Base-by-base conservation (phyloP, 2,329 filamentous ascomycete species). In the Alternaria tenuissima region DNA sequence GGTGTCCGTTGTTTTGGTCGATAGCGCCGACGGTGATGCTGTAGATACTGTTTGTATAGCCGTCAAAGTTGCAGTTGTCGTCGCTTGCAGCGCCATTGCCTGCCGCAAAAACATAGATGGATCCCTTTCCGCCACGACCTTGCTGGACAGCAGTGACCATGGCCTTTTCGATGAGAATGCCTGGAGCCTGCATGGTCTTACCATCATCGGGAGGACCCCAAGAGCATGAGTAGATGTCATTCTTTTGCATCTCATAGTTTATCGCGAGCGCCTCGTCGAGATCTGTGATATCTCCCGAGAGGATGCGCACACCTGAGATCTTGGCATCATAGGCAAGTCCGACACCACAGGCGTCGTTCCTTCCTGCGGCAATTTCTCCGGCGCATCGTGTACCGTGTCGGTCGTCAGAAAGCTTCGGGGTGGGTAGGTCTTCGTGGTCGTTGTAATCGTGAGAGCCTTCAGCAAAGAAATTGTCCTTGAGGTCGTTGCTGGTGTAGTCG, bases 21-120 rank as follows among this genome's bases (percentile, higher is more conserved):
- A 99, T 90, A 34, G 94, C 94, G 38, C 95, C 95, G 18, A 99
- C 93, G 0, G 94, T 97, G 70, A 99, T 95, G 77, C 93, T 97
- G 84, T 98, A 99, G 71, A 99, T 99, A 76, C 94, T 97, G 83
- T 99, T 99, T 61, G 95, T 99, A 80, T 99, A 99, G 39, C 95
- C 95, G 76, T 99, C 95, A 77, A 99, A 99, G 78, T 99, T 99
- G 85, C 95, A 99, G 80, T 99, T 98, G 78, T 99, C 95, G 47
- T 92, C 94, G 65, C 84, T 88, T 4, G 85, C 83, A 9, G 94
- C 96, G 59, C 95, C 95, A 74, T 99, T 99, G 60, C 95, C 95
- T 67, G 94, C 94, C 43, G 95, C 95, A 79, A 99, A 99, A 55
- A 99, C 95, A 73, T 93, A 99, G 67, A 99, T 91, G 28, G 93